These are phyloP conservation scores for Lentinus brumalis DNA, from an alignment of 768 basidiomycete species.

Conservation along the genomic window DNA sequence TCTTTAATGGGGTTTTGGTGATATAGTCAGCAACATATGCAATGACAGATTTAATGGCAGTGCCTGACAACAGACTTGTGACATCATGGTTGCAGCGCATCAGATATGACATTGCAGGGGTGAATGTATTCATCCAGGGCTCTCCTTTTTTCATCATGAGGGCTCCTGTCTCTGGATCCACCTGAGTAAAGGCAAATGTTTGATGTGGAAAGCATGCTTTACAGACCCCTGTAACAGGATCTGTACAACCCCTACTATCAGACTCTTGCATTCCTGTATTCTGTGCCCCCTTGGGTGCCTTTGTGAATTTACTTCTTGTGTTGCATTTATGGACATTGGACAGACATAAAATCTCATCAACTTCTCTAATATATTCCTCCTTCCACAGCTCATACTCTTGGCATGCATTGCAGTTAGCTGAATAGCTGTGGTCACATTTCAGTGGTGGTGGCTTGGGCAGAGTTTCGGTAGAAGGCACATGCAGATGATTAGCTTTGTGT, in stretches of 20 bases:
- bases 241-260: not conserved
- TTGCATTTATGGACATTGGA: not conserved
- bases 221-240: not conserved
- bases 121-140: slow-evolving; percentile 5
- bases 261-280: not conserved
- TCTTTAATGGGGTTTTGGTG: not conserved
- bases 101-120: not conserved
- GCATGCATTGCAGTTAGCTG: too few relatives aligned
- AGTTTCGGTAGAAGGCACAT: not conserved
- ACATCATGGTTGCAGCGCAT: slow-evolving; percentile 1
- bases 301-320: not conserved
- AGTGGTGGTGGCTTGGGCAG: not conserved
- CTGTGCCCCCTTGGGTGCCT: not conserved
- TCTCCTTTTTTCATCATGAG: slow-evolving; percentile 4
- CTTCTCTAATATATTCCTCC: too few relatives aligned
- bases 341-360: not conserved
- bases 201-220: not conserved
- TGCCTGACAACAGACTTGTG: not conserved
- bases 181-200: not conserved
- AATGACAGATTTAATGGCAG: slow-evolving; percentile 1
- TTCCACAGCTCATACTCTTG: too few relatives aligned
- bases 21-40: not conserved
- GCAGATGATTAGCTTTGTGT: not conserved
- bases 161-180: not conserved
- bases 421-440: not conserved